phyloP scores from a whole-genome alignment of 176 grass and related monocot genomes.

The Juncus inflexus region DNA sequence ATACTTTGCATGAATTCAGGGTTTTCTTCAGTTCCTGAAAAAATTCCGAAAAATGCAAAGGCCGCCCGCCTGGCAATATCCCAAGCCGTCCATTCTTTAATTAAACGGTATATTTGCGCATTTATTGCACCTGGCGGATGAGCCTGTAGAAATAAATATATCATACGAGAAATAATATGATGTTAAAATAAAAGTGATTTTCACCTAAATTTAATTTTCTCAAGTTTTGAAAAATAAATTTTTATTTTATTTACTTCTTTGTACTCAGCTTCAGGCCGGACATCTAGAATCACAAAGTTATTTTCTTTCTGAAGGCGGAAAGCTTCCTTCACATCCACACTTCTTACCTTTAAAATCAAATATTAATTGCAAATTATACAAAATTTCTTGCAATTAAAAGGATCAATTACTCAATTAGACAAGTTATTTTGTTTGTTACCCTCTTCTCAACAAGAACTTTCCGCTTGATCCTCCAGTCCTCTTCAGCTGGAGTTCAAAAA shows the following conservation, averaged over 20 bases:
- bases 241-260: conserved; percentile 44
- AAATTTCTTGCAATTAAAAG: no score
- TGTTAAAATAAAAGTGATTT: no score
- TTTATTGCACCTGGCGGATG: conserved; percentile 93
- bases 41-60: conserved; percentile 98
- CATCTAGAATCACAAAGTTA: conserved; percentile 92
- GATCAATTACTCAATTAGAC: no score
- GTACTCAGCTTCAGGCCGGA: conserved; percentile 86
- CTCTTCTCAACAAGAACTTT: conserved; percentile 69
- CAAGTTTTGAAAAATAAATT: no score
- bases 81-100: conserved; percentile 99
- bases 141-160: conserved; percentile 41
- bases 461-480: conserved; percentile 92
- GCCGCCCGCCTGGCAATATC: conserved; percentile 95
- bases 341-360: conserved; percentile 60
- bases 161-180: background rate
- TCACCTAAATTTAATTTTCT: background rate
- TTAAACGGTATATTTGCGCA: conserved; percentile 98
- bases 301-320: conserved; percentile 96
- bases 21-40: conserved; percentile 94
- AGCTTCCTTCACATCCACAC: conserved; percentile 98
- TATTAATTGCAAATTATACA: conserved; percentile 4
- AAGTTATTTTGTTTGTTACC: conserved; percentile 47
- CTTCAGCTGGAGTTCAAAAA: conserved; percentile 56
- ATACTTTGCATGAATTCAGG: conserved; percentile 88